Conservation (phyloP, 2,329 filamentous ascomycete genomes). For the Grosmannia penicillata region DNA sequence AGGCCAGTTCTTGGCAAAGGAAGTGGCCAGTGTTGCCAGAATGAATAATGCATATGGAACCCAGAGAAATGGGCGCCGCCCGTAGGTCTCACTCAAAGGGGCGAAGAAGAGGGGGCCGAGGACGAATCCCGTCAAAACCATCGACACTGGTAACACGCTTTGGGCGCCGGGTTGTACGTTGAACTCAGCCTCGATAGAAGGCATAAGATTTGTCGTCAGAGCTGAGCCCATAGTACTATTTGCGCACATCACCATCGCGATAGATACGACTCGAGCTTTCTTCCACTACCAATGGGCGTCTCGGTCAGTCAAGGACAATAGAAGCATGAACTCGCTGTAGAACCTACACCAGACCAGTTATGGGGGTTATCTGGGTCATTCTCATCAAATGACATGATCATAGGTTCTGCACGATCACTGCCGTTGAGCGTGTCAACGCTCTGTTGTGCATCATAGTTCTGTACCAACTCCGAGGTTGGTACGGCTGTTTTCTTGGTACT, state of each 20-base stretch:
- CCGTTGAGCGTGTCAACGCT: no score
- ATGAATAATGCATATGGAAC: background rate
- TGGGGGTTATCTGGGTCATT: background rate
- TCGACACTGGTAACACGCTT: background rate
- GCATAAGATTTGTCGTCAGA: background rate
- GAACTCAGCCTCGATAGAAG: background rate
- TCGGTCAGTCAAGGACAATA: background rate
- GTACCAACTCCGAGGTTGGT: no score
- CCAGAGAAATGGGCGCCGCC: background rate
- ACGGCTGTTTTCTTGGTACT: no score
- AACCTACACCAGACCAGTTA: background rate
- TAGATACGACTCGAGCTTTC: background rate
- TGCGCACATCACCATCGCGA: background rate
- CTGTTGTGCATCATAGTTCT: no score
- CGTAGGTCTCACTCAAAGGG: background rate
- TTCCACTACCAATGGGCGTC: background rate
- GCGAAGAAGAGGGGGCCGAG: background rate
- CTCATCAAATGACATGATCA: background rate
- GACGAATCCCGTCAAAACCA: background rate
- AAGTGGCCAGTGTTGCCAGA: background rate
- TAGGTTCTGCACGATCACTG: background rate
- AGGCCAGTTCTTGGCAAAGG: background rate
- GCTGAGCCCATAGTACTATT: background rate
- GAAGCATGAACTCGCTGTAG: background rate
- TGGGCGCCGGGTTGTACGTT: background rate